A percentile compares a stretch with the other conserved stretches of the same genome.
Evolutionary conservation across 169 alveolate genomes (phyloP).

Genomic region (Cystoisospora suis): DNA sequence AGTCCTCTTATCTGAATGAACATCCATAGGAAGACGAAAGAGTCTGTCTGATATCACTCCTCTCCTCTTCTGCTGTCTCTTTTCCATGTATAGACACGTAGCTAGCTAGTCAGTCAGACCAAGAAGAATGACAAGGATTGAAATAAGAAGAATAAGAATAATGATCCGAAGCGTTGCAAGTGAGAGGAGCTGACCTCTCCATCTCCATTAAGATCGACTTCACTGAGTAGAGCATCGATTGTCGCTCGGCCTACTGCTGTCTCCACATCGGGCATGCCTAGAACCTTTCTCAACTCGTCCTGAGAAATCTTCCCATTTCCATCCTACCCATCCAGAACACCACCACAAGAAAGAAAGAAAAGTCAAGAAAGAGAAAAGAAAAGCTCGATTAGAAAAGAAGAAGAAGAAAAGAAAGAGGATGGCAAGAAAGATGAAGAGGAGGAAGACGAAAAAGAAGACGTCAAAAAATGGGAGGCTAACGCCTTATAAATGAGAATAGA

Average conservation of each 20-base stretch:
- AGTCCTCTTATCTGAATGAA: no score
- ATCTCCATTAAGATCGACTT: constrained; percentile 78
- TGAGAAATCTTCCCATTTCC: constrained; percentile 85
- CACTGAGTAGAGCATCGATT: constrained; percentile 65
- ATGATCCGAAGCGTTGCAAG: background rate
- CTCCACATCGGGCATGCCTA: constrained; percentile 68
- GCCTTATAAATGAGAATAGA: no score
- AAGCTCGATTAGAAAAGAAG: no score
- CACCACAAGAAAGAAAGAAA: background rate
- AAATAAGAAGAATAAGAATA: background rate
- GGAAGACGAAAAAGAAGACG: no score
- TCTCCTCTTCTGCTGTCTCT: background rate
- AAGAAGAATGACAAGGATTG: no score
- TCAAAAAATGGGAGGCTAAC: no score
- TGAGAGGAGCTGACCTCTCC: constrained; percentile 67
- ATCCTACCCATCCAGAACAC: constrained; percentile 62
- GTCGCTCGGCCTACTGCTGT: constrained; percentile 64
- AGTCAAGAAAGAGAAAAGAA: no score
- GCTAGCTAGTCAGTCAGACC: no score
- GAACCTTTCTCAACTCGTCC: constrained; percentile 77
- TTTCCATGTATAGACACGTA: background rate
- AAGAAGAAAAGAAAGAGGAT: no score
- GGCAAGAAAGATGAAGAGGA: no score
- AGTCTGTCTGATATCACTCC: no score
- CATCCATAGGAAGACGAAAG: no score